A percentile compares a stretch with the other conserved stretches of the same genome.
Conservation (phyloP, 768 basidiomycete genomes). For the Chalciporus piperatus region DNA sequence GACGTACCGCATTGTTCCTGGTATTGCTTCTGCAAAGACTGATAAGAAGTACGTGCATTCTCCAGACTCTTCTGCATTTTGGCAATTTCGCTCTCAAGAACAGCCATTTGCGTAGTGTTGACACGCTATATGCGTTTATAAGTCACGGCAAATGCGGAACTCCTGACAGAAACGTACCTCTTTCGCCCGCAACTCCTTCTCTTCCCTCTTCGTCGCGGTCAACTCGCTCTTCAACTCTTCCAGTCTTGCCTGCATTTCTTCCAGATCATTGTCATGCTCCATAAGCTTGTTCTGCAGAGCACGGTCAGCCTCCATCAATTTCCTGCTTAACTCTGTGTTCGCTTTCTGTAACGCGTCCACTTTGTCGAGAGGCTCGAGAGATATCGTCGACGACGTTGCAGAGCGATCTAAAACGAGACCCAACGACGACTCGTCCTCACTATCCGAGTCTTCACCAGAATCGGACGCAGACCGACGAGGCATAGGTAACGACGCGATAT, state of each 20-base stretch:
- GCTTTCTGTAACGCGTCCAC: slow-evolving; percentile 69
- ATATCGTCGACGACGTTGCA: slow-evolving; percentile 58
- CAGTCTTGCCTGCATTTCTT: slow-evolving; percentile 71
- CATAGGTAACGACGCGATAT: slow-evolving; percentile 57
- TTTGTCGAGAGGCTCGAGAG: slow-evolving; percentile 69
- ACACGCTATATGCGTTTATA: slow-evolving; percentile 43
- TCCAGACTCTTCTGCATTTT: slow-evolving; percentile 76
- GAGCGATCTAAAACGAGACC: slow-evolving; percentile 63
- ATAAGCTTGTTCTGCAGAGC: slow-evolving; percentile 60
- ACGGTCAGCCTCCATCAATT: slow-evolving; percentile 72
- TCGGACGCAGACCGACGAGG: slow-evolving; percentile 41
- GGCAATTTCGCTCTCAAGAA: slow-evolving; percentile 75
- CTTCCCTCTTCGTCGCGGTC: slow-evolving; percentile 78
- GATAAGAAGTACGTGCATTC: slow-evolving; percentile 66
- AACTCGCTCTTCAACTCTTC: slow-evolving; percentile 81
- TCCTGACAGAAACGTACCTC: slow-evolving; percentile 50
- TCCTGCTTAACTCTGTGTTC: slow-evolving; percentile 73
- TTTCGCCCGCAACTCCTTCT: slow-evolving; percentile 87
- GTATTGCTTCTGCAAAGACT: slow-evolving; percentile 81
- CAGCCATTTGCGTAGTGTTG: slow-evolving; percentile 61
- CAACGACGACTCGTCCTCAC: slow-evolving; percentile 47
- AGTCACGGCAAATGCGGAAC: too few relatives aligned
- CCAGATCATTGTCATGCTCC: slow-evolving; percentile 81
- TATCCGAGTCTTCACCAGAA: slow-evolving; percentile 49
- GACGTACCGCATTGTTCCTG: slow-evolving; percentile 80